Base-by-base conservation (phyloP, 73 alveolate genomes). In the Paramecium sonneborni region DNA sequence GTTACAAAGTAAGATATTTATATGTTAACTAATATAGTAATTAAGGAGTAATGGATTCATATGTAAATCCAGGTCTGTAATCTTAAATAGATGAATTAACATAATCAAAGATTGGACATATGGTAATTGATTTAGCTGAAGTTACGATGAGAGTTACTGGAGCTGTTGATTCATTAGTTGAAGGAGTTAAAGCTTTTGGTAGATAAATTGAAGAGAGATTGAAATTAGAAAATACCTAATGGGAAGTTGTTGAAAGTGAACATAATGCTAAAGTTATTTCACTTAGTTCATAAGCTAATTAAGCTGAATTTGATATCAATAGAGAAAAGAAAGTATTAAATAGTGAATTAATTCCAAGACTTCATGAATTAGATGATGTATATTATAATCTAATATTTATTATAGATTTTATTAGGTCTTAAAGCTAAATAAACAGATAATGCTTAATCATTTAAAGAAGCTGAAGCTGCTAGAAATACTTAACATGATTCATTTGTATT, bases 81-180 rank as follows among this genome's bases (percentile, higher is more conserved):
- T 62, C 84, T 30, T 26, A 20, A 62, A 79, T 43, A 38, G 90
- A 79, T 79, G 90, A 79, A 38, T 79, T 79, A 34, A 18, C 69
- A 41, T 38, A 38, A 79, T 43, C 90, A 30, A 79, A 79, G 46
- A 44, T 79, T 12, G 90, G 90, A 79, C 90, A 79, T 79, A 41
- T 57, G 76, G 86, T 70, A 11, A 26, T 70, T 26, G 86, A 70
- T 34, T 70, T 70, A 23, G 86, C 86, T 18, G 86, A 70, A 70
- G 44, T 70, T 23, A 70, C 86, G 1, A 18, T 70, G 56, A 70
- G 56, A 70, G 86, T 70, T 7, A 70, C 86, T 15, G 86, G 86
- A 26, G 86, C 86, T 8, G 86, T 70, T 1, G 86, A 70, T 34
- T 70, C 86, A 30, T 38, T 70, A 26, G 76, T 57, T 11, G 76